phyloP scores from a whole-genome alignment of 2,329 filamentous ascomycete species.

The Colletotrichum lindemuthianum region DNA sequence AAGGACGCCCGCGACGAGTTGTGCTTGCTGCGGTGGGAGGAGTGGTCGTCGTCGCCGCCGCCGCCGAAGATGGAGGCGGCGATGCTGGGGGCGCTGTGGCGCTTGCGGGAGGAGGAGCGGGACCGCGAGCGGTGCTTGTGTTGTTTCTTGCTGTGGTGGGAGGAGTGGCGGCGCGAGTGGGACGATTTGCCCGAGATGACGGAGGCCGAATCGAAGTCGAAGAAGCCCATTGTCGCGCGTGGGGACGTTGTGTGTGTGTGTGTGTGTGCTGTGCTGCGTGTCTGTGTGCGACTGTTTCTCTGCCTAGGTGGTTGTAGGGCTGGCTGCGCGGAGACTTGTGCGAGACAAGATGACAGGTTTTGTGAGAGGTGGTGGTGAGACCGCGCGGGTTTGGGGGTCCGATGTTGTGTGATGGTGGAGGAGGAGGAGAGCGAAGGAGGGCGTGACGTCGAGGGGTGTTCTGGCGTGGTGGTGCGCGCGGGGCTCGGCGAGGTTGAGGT shows the following conservation, averaged over 20 bases:
- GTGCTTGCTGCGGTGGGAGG: constrained; percentile 43
- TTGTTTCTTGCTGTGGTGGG: constrained; percentile 33
- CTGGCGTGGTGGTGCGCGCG: no score
- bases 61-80: constrained; percentile 57
- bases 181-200: constrained; percentile 35
- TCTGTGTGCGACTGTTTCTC: not conserved
- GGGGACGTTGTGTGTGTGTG: constrained; percentile 1
- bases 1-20: constrained; percentile 57
- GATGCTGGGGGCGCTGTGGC: constrained; percentile 47
- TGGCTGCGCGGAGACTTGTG: no score
- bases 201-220: constrained; percentile 36
- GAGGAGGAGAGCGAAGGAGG: no score
- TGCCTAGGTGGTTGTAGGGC: no score
- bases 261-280: no score
- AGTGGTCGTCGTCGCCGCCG: constrained; percentile 45
- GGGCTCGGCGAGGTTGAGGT: no score
- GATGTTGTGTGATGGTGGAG: no score
- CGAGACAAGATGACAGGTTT: no score
- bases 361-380: no score
- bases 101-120: constrained; percentile 51
- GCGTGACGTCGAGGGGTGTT: no score
- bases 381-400: no score
- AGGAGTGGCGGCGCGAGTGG: constrained; percentile 36
- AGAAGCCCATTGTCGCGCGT: constrained; percentile 33
- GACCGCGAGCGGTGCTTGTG: constrained; percentile 53